These are phyloP conservation scores for Dactylellina haptotyla DNA, from an alignment of 2,329 filamentous ascomycete genomes.

Conservation along the genomic window DNA sequence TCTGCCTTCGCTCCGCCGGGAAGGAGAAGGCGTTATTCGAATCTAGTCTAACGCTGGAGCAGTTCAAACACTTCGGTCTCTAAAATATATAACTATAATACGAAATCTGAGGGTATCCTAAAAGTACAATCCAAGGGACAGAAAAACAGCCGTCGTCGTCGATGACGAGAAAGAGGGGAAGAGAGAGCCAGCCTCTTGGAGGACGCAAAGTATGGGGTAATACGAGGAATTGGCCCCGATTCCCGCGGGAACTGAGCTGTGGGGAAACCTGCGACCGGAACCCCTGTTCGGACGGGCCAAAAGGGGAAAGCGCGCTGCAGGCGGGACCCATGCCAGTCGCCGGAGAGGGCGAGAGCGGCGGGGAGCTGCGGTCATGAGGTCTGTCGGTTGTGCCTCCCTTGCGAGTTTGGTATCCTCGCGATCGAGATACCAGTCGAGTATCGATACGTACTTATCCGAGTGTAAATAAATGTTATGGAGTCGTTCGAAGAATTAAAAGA, in stretches of 20 bases:
- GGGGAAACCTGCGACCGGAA: slow-evolving; percentile 13
- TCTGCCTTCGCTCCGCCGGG: not conserved
- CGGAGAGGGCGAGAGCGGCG: not conserved
- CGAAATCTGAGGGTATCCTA: slow-evolving; percentile 9
- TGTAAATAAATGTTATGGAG: too few relatives aligned
- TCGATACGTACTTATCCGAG: too few relatives aligned
- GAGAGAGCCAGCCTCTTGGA: not conserved
- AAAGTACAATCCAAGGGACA: slow-evolving; percentile 9
- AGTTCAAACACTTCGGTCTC: not conserved
- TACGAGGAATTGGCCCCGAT: not conserved
- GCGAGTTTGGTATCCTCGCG: too few relatives aligned
- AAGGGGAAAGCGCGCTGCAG: not conserved
- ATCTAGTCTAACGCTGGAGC: not conserved
- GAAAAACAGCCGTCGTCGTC: not conserved
- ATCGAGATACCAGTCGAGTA: too few relatives aligned
- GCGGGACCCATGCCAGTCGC: too few relatives aligned
- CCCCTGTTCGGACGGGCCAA: not conserved
- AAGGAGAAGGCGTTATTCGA: not conserved
- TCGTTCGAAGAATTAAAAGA: too few relatives aligned
- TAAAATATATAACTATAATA: not conserved
- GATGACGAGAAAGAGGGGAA: not conserved
- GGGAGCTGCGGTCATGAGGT: not conserved
- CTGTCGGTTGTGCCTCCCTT: not conserved
- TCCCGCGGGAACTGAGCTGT: slow-evolving; percentile 8
- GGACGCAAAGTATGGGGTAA: slow-evolving; percentile 25